phyloP scores from a whole-genome alignment of 2,329 filamentous ascomycete species.

The Colletotrichum sp. region DNA sequence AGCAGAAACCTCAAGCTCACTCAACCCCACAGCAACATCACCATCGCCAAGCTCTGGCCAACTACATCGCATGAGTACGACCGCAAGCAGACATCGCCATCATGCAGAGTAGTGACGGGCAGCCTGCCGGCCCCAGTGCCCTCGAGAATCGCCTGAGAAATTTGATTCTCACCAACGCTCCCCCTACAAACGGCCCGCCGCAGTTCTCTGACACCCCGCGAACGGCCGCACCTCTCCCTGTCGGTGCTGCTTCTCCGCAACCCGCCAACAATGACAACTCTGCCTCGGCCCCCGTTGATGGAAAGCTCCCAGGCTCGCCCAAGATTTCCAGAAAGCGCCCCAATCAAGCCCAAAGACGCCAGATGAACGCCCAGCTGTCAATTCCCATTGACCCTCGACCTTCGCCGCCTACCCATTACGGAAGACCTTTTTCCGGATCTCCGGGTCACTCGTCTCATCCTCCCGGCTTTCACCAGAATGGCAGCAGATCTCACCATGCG shows the following conservation, averaged over 20 bases:
- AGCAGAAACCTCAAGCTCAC: constrained; percentile 3
- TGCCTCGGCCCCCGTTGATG: constrained; percentile 29
- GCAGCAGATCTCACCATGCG: background rate
- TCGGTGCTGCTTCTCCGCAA: background rate
- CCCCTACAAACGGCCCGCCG: constrained; percentile 24
- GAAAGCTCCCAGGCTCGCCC: constrained; percentile 37
- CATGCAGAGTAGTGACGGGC: constrained; percentile 9
- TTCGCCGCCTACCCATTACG: constrained; percentile 33
- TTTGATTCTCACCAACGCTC: constrained; percentile 63
- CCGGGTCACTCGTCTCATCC: constrained; percentile 29
- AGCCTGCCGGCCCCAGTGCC: constrained; percentile 38
- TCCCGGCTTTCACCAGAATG: background rate
- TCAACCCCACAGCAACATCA: background rate
- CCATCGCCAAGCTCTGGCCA: background rate
- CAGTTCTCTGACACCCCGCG: constrained; percentile 19
- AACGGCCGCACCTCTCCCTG: constrained; percentile 5
- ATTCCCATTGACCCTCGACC: constrained; percentile 57
- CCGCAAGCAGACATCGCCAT: background rate
- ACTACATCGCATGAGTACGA: background rate
- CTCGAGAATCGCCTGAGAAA: constrained; percentile 64
- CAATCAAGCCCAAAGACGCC: constrained; percentile 68
- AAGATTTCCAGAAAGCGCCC: constrained; percentile 53
- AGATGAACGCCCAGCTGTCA: constrained; percentile 65
- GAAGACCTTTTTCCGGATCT: constrained; percentile 33
- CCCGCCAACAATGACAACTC: background rate